Base-by-base conservation (phyloP, 805 yeast genomes). In the Metschnikowia vanudenii region DNA sequence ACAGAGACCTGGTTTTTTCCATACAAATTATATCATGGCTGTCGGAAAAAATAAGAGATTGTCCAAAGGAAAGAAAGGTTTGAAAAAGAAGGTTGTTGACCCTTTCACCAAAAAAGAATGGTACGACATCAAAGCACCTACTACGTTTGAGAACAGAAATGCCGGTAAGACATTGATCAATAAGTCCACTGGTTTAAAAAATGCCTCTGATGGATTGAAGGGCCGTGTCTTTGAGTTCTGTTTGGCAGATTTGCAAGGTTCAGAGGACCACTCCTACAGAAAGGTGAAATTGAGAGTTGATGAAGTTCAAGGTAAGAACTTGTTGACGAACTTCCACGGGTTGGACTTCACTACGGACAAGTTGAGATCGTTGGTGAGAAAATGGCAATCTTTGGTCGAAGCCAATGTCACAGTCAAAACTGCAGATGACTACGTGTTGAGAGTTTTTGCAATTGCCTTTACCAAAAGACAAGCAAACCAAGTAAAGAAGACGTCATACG, bases 61-160 rank as follows among this genome's bases (percentile, higher is more conserved):
- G 68, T 80, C 84, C 73, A 79, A 79, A 73, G 92, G 94, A 71
- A 85, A 86, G 89, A 92, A 92, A 80, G 97, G 98, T 71, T 80
- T 89, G 76, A 92, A 92, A 96, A 94, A 92, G 96, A 92, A 85
- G 85, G 94, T 88, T 73, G 96, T 90, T 64, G 99, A 92, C 83
- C 98, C 98, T 73, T 92, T 92, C 94, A 82, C 96, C 85, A 90
- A 91, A 79, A 92, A 92, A 81, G 98, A 91, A 68, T 92, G 98
- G 98, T 91, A 80, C 76, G 96, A 88, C 76, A 88, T 91, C 79
- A 90, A 91, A 82, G 98, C 98, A 61, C 98, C 98, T 71, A 85
- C 97, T 67, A 90, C 97, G 66, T 92, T 91, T 69, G 97, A 91
- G 79, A 89, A 88, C 87, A 91, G 97, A 80, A 88, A 88, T 68